Evolutionary conservation across 495 filamentous ascomycete species (phyloP).

Genomic region (Trichoderma gamsii): DNA sequence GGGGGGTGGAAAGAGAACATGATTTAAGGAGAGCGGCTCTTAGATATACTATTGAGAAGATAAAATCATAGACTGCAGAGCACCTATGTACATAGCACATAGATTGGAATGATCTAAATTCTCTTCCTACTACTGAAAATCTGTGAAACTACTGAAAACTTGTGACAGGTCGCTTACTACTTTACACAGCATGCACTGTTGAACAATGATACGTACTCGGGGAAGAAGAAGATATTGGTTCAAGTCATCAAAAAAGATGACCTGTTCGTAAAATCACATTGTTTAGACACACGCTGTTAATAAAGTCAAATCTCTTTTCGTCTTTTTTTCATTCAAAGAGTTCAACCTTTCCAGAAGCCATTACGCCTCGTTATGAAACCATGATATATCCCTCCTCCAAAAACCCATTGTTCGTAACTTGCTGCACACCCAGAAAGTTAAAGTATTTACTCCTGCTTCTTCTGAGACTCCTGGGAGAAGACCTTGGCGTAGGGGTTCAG

Average conservation of each 20-base stretch:
- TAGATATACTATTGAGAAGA: no score
- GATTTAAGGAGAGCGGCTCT: not conserved
- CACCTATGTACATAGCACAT: not conserved
- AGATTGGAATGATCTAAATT: no score
- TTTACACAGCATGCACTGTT: constrained; percentile 2
- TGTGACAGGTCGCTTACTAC: not conserved
- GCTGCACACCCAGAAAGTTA: constrained; percentile 20
- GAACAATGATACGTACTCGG: not conserved
- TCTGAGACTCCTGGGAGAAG: constrained; percentile 63
- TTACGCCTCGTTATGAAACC: constrained; percentile 16
- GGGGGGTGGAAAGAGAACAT: not conserved
- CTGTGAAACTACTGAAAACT: not conserved
- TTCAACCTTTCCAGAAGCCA: constrained; percentile 14
- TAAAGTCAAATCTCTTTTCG: constrained; percentile 12
- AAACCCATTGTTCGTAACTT: not conserved
- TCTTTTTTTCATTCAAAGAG: constrained; percentile 12
- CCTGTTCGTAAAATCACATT: constrained; percentile 5
- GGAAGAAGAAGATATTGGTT: not conserved
- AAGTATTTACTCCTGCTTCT: constrained; percentile 35
- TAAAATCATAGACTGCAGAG: no score
- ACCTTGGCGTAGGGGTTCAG: constrained; percentile 94
- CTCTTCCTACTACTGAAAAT: no score
- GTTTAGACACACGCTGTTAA: constrained; percentile 12
- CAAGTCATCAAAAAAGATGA: not conserved
- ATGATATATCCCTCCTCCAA: not conserved